phyloP scores from a whole-genome alignment of 2,329 filamentous ascomycete species.

The Alternaria ethzedia region DNA sequence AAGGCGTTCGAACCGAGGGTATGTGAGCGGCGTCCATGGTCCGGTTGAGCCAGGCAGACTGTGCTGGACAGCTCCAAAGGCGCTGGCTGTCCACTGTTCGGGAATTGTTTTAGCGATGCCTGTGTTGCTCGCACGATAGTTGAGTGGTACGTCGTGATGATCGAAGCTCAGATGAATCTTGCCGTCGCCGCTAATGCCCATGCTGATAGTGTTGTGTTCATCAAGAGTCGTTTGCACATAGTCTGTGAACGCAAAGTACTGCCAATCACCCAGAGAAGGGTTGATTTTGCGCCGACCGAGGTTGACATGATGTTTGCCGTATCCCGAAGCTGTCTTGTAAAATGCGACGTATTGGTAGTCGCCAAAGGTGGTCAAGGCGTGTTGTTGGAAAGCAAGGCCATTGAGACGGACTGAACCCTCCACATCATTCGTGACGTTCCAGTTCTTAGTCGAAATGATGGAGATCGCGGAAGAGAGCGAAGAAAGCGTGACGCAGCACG shows the following conservation, averaged over 20 bases:
- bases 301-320: conserved; percentile 51
- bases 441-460: conserved; percentile 32
- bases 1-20: conserved; percentile 57
- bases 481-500: conserved; percentile 15
- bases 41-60: conserved; percentile 39
- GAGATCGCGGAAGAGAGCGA: conserved; percentile 30
- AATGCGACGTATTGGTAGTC: conserved; percentile 60
- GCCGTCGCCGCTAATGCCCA: conserved; percentile 60
- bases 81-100: conserved; percentile 32
- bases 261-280: conserved; percentile 48
- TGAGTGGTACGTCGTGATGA: conserved; percentile 53
- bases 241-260: conserved; percentile 57
- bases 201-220: conserved; percentile 61
- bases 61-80: conserved; percentile 39
- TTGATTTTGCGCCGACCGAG: conserved; percentile 55
- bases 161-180: conserved; percentile 63
- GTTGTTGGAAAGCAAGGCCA: conserved; percentile 59
- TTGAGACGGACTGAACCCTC: conserved; percentile 51
- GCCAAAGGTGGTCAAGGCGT: conserved; percentile 55
- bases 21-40: conserved; percentile 53
- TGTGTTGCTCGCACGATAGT: conserved; percentile 41
- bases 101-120: conserved; percentile 42
- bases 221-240: conserved; percentile 60
- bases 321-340: conserved; percentile 47
- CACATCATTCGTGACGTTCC: conserved; percentile 42